Base-by-base conservation (phyloP, 257 asterid genomes). In the Anisodus tanguticus region DNA sequence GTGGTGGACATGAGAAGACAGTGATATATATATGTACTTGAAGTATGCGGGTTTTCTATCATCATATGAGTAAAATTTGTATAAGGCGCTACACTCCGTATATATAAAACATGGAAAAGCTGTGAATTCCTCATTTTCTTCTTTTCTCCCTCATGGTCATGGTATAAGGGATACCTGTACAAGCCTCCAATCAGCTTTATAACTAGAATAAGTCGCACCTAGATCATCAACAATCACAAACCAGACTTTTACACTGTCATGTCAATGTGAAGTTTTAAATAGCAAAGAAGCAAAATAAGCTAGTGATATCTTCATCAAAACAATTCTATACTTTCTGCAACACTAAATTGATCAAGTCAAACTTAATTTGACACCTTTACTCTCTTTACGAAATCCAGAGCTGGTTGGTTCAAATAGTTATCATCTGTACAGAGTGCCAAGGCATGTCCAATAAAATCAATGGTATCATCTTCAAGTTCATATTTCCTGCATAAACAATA, bases 391-490 rank as follows among this genome's bases (percentile, higher is more conserved):
- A 95, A 97, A 74, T 86, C 90, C 81, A 92, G 2, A 51, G 99
- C 99, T 39, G 98, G 94, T 91, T 92, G 97, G 83, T 93, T 93
- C 95, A 97, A 93, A 90, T 95, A 97, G 66, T 85, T 84, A 84
- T 93, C 99, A 83, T 90, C 89, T 47, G 66, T 88, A 66, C 92
- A 93, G 84, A 97, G 97, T 22, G 99, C 99, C 87, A 93, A 87
- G 78, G 98, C 95, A 87, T 97, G 99, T 74, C 99, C 98, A 47
- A 97, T 93, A 80, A 97, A 97, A 87, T 92, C 98, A 67, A 95
- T 87, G 4, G 99, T 97, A 88, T 95, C 92, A 10, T 89, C 98
- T 90, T 95, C 99, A 88, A 97, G 97, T 86, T 91, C 98, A 88
- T 95, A 95, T 89, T 95, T 97, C 77, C 98, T 97, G 97, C 89